Conservation (phyloP, 2,329 filamentous ascomycete genomes). For the Hymenoscyphus salicellus region DNA sequence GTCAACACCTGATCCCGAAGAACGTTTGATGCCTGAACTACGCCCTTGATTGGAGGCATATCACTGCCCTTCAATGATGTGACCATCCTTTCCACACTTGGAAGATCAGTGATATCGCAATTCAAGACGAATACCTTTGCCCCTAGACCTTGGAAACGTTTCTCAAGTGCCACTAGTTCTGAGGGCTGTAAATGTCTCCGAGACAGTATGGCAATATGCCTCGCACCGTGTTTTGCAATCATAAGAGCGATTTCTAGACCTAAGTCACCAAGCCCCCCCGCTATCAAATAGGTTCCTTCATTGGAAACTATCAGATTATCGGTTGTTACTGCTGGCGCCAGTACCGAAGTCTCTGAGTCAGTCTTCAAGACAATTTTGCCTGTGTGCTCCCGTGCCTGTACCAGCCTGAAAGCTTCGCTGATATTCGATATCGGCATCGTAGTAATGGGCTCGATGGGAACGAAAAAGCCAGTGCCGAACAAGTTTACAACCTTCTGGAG, state of each 20-base stretch:
- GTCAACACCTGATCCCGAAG: conserved; percentile 18
- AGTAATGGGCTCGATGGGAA: conserved; percentile 32
- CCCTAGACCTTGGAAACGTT: conserved; percentile 15
- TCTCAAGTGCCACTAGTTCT: conserved; percentile 6
- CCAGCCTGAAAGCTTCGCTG: conserved; percentile 20
- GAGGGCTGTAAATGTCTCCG: conserved; percentile 9
- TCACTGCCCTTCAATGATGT: conserved; percentile 3
- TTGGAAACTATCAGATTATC: conserved; percentile 9
- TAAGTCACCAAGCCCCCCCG: conserved; percentile 30
- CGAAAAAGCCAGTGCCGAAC: conserved; percentile 15
- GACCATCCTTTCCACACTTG: neutral
- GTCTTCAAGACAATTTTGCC: conserved; percentile 19
- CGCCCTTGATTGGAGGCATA: conserved; percentile 19
- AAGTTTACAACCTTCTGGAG: conserved; percentile 18
- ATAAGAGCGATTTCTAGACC: conserved; percentile 22
- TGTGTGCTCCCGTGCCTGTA: conserved; percentile 16
- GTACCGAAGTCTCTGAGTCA: conserved; percentile 12
- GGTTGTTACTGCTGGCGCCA: neutral
- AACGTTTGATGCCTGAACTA: conserved; percentile 22
- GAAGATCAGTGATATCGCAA: conserved; percentile 18
- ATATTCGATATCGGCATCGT: conserved; percentile 37
- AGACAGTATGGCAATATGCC: conserved; percentile 18
- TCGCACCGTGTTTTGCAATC: conserved; percentile 17
- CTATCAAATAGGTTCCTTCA: conserved; percentile 27
- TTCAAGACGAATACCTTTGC: conserved; percentile 15